A percentile compares a stretch with the other conserved stretches of the same genome.
Conservation (phyloP, 441 rosid genomes). For the Geranium incanum region DNA sequence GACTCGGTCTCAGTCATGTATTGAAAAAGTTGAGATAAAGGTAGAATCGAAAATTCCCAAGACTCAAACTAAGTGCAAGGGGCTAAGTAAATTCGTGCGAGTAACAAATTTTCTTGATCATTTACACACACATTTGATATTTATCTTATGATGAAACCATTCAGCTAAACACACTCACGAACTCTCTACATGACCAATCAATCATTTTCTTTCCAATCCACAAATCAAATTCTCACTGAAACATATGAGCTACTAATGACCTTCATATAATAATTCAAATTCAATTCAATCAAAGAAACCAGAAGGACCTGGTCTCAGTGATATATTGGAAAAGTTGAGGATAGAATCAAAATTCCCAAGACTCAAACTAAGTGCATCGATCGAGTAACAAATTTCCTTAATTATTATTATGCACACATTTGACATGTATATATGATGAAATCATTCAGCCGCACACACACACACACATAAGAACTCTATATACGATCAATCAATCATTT, state of each 20-base stretch:
- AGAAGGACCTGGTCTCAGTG: too few relatives aligned
- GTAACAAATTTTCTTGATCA: background rate
- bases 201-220: background rate
- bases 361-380: too few relatives aligned
- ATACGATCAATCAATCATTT: too few relatives aligned
- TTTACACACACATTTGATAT: background rate
- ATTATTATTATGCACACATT: too few relatives aligned
- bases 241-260: background rate
- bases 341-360: too few relatives aligned
- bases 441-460: too few relatives aligned
- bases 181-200: background rate
- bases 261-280: background rate
- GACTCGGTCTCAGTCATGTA: background rate
- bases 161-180: background rate
- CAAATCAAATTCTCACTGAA: background rate
- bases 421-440: too few relatives aligned
- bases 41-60: background rate
- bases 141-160: background rate
- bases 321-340: too few relatives aligned
- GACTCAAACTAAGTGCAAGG: background rate
- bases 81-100: background rate
- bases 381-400: too few relatives aligned
- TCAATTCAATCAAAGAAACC: too few relatives aligned
- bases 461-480: too few relatives aligned
- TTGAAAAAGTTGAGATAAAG: background rate